Evolutionary conservation across 495 filamentous ascomycete species (phyloP).

Genomic region (Lophiotrema nucula): DNA sequence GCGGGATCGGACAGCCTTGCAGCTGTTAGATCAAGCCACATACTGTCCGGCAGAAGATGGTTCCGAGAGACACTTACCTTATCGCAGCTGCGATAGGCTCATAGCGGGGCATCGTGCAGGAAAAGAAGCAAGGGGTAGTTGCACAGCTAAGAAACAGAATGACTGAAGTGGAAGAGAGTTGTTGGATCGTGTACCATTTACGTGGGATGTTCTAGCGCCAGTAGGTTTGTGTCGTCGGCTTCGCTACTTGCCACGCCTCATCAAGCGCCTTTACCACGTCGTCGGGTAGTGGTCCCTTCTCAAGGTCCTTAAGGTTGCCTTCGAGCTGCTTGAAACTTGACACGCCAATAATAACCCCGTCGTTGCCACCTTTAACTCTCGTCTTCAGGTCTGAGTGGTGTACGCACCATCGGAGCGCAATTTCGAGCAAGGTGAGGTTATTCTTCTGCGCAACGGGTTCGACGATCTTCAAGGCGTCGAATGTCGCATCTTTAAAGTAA

Average conservation of each 20-base stretch:
- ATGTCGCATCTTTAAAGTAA: constrained; percentile 78
- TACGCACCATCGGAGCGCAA: constrained; percentile 29
- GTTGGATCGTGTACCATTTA: too few species aligned
- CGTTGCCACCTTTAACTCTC: constrained; percentile 54
- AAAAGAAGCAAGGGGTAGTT: too few species aligned
- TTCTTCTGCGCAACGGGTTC: constrained; percentile 73
- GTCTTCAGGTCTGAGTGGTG: constrained; percentile 69
- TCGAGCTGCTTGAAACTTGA: constrained; percentile 24
- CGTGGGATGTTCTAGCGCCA: constrained; percentile 47
- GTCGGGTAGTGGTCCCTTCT: constrained; percentile 84
- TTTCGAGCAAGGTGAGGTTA: constrained; percentile 55
- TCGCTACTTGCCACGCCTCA: constrained; percentile 65
- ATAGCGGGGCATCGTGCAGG: too few species aligned
- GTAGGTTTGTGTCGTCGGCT: constrained; percentile 60
- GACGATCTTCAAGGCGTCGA: constrained; percentile 70
- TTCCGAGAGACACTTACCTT: too few species aligned
- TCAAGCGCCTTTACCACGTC: constrained; percentile 80
- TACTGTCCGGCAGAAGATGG: too few species aligned
- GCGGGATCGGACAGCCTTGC: too few species aligned
- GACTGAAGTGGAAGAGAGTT: too few species aligned
- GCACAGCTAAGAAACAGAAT: too few species aligned
- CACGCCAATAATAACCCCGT: constrained; percentile 57
- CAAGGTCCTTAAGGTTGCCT: constrained; percentile 45
- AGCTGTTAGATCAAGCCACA: too few species aligned
- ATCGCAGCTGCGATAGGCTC: too few species aligned